Conservation (phyloP, 2,329 filamentous ascomycete species). For the Macroventuria anomochaeta region DNA sequence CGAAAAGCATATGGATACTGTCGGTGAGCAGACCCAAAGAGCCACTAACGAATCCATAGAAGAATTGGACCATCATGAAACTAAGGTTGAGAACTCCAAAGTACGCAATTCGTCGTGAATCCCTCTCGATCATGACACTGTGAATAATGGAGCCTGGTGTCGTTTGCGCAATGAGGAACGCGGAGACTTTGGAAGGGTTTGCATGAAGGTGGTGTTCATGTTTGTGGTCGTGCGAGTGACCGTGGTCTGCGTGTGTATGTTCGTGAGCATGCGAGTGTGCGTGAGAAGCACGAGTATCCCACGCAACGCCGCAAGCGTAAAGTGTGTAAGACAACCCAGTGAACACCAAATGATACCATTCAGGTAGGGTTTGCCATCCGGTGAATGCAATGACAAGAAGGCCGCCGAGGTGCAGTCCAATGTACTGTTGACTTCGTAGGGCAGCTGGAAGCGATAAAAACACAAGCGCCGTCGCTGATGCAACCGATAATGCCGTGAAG, state of each 20-base stretch:
- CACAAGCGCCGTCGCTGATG: slow-evolving; percentile 52
- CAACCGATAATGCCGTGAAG: slow-evolving; percentile 52
- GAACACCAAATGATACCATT: slow-evolving; percentile 25
- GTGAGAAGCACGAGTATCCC: slow-evolving; percentile 46
- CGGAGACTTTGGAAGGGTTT: slow-evolving; percentile 72
- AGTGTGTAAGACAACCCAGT: slow-evolving; percentile 34
- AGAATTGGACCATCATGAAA: slow-evolving; percentile 94
- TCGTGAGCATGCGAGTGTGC: slow-evolving; percentile 35
- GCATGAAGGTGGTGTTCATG: slow-evolving; percentile 50
- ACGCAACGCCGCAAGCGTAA: slow-evolving; percentile 48
- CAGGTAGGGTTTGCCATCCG: slow-evolving; percentile 29
- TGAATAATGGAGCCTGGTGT: slow-evolving; percentile 79
- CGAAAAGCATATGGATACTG: slow-evolving; percentile 99
- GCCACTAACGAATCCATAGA: slow-evolving; percentile 92
- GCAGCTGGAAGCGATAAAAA: slow-evolving; percentile 52
- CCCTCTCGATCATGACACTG: slow-evolving; percentile 85
- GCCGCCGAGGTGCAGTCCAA: slow-evolving; percentile 41
- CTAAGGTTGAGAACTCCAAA: slow-evolving; percentile 95
- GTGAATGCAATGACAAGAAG: slow-evolving; percentile 33
- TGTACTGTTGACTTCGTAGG: slow-evolving; percentile 48
- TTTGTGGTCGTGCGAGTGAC: slow-evolving; percentile 37
- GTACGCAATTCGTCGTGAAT: slow-evolving; percentile 94
- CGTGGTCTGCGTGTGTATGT: slow-evolving; percentile 40
- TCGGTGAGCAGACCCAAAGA: slow-evolving; percentile 95
- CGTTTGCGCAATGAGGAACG: slow-evolving; percentile 72